These are phyloP conservation scores for Cymbopogon flexuosus DNA, from an alignment of 202 grass and related monocot genomes.

Conservation along the genomic window DNA sequence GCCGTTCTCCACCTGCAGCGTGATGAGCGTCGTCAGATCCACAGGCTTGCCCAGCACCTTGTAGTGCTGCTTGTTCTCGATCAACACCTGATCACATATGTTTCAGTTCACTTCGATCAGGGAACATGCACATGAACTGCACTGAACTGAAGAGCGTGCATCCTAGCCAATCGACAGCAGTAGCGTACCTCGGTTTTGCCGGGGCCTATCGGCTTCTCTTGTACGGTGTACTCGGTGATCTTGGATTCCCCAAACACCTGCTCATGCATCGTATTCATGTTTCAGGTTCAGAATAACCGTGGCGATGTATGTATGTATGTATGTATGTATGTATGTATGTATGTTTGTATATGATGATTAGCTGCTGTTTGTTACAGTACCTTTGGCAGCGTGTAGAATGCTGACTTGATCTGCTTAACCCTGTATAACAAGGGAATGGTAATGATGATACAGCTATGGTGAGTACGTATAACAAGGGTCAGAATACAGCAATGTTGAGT, in stretches of 20 bases:
- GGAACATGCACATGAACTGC: neutral
- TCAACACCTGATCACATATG: conserved; percentile 40
- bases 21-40: conserved; percentile 55
- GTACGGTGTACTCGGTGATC: conserved; percentile 63
- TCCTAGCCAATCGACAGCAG: too few species aligned
- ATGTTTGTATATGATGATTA: too few species aligned
- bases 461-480: too few species aligned
- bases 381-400: conserved; percentile 73
- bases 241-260: conserved; percentile 69
- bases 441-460: too few species aligned
- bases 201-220: conserved; percentile 41
- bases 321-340: too few species aligned
- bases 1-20: conserved; percentile 51
- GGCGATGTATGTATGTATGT: too few species aligned
- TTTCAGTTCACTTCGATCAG: neutral
- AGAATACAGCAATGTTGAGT: too few species aligned
- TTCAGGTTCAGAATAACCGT: neutral
- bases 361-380: conserved; percentile 6
- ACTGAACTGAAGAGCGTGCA: too few species aligned
- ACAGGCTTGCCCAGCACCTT: conserved; percentile 47
- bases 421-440: conserved; percentile 8
- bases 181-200: conserved; percentile 50
- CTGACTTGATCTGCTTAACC: conserved; percentile 79
- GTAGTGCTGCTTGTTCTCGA: conserved; percentile 85
- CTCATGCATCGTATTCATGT: too few species aligned